Evolutionary conservation across 768 basidiomycete species (phyloP).

Genomic region (Tremella yokohamensis): DNA sequence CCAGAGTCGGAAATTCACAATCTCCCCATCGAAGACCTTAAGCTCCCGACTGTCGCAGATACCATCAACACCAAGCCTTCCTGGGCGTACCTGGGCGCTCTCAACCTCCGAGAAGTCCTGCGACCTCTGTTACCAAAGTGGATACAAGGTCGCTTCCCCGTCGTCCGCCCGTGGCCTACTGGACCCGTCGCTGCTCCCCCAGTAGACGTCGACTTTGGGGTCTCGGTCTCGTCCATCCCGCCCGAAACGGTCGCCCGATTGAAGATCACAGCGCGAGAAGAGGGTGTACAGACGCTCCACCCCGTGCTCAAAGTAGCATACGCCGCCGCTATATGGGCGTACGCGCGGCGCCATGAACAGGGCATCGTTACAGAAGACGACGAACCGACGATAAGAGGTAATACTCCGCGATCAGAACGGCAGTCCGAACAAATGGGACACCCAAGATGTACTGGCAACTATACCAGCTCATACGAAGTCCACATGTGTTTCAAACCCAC

Average conservation of each 20-base stretch:
- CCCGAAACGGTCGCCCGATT: constrained; percentile 7
- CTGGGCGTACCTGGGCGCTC: constrained; percentile 8
- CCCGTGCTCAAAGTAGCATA: constrained; percentile 13
- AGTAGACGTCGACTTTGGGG: background rate
- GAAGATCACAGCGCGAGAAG: constrained; percentile 8
- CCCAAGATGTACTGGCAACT: constrained; percentile 17
- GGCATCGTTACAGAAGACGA: background rate
- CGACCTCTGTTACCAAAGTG: constrained; percentile 7
- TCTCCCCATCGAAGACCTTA: constrained; percentile 11
- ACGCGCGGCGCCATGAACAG: constrained; percentile 12
- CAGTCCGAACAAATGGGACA: constrained; percentile 16
- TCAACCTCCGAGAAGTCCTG: constrained; percentile 8
- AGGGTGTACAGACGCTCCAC: constrained; percentile 23
- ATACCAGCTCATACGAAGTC: constrained; percentile 7
- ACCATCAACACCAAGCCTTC: constrained; percentile 11
- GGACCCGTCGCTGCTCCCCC: background rate
- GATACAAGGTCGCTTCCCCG: constrained; percentile 2
- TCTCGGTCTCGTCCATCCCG: background rate
- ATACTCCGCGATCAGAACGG: background rate
- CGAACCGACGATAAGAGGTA: background rate
- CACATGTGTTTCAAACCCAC: background rate
- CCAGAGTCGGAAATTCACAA: background rate
- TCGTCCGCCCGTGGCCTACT: background rate
- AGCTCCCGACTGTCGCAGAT: constrained; percentile 5
- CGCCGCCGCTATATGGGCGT: constrained; percentile 15